These are phyloP conservation scores for Exophiala sp. DNA, from an alignment of 2,329 filamentous ascomycete species.

Conservation along the genomic window DNA sequence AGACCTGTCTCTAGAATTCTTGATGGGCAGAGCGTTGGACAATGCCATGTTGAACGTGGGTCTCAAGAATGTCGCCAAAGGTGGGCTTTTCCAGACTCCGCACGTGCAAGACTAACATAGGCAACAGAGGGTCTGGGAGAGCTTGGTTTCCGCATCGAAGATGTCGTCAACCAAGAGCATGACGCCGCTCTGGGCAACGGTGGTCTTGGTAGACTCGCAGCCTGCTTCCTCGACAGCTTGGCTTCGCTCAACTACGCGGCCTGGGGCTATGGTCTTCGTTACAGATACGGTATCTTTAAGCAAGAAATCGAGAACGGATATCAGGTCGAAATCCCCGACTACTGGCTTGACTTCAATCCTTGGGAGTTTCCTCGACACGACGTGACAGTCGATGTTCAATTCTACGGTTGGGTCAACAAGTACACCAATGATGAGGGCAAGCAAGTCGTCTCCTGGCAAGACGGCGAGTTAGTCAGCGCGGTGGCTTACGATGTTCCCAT, in stretches of 20 bases:
- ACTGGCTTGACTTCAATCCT: constrained; percentile 98
- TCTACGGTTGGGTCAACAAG: constrained; percentile 82
- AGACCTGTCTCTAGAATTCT: constrained; percentile 91
- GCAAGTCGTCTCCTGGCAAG: constrained; percentile 74
- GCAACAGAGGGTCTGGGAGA: constrained; percentile 72
- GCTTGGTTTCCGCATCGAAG: constrained; percentile 94
- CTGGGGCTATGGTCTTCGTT: constrained; percentile 95
- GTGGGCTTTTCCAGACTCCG: constrained; percentile 48
- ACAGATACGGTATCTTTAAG: constrained; percentile 98
- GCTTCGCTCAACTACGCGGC: constrained; percentile 93
- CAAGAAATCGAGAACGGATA: constrained; percentile 98
- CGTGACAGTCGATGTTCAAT: constrained; percentile 90
- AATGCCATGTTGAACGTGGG: constrained; percentile 98
- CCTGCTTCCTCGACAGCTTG: constrained; percentile 94
- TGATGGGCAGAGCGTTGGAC: constrained; percentile 94
- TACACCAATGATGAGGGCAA: constrained; percentile 72
- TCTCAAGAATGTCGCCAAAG: constrained; percentile 76
- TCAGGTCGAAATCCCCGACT: constrained; percentile 96
- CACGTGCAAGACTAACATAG: constrained; percentile 27
- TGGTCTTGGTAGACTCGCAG: constrained; percentile 87
- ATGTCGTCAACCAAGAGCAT: constrained; percentile 90
- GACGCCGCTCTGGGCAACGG: constrained; percentile 96
- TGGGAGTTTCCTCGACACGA: constrained; percentile 98
- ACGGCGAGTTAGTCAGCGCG: constrained; percentile 86
- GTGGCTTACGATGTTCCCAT: constrained; percentile 92